Conservation (phyloP, 208 protist species). For the Polymyxa betae region DNA sequence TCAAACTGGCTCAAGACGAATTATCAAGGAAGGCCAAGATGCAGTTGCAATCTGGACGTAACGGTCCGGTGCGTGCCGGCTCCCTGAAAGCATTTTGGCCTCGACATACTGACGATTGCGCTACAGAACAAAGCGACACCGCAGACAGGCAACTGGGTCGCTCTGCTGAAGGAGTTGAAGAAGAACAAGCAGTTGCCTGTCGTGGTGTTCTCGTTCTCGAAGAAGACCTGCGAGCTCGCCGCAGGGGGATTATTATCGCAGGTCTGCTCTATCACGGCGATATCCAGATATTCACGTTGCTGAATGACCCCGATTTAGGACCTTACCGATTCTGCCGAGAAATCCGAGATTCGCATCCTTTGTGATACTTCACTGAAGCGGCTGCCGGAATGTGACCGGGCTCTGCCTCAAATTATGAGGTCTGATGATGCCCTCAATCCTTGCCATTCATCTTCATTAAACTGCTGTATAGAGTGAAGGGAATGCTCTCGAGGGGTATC, state of each 20-base stretch:
- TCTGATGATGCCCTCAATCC: background rate
- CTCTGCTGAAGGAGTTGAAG: slow-evolving; percentile 65
- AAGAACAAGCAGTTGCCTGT: slow-evolving; percentile 72
- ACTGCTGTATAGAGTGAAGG: slow-evolving; percentile 1
- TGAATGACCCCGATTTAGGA: background rate
- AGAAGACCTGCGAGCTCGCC: slow-evolving; percentile 72
- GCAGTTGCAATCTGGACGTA: background rate
- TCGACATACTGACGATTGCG: background rate
- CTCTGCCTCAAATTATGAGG: slow-evolving; percentile 39
- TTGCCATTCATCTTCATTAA: background rate
- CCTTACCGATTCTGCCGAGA: background rate
- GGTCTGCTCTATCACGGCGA: background rate
- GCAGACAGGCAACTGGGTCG: slow-evolving; percentile 3
- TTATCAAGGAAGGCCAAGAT: background rate
- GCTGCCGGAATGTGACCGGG: background rate
- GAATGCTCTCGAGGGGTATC: slow-evolving; percentile 89
- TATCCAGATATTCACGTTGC: background rate
- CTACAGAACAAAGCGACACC: background rate
- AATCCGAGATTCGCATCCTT: slow-evolving; percentile 41
- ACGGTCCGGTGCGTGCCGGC: too few species aligned
- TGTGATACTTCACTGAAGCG: slow-evolving; percentile 28
- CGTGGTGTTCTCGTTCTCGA: slow-evolving; percentile 80
- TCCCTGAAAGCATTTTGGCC: background rate
- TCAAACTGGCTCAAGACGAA: background rate
- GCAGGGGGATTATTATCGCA: slow-evolving; percentile 19